phyloP scores from a whole-genome alignment of 1,284 basidiomycete genomes.

The Naganishia sp. region DNA sequence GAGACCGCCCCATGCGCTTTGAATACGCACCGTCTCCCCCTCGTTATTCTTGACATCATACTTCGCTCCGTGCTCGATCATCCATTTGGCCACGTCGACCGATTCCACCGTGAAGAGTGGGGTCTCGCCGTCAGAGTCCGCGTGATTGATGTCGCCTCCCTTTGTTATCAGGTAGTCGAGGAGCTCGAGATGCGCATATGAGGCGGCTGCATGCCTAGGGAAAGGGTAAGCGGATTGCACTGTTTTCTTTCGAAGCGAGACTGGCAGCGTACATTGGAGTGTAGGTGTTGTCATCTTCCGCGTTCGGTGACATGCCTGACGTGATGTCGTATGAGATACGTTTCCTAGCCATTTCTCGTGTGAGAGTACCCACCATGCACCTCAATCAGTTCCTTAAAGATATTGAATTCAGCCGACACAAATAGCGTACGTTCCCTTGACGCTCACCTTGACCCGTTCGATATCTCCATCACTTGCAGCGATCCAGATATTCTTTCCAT shows the following conservation, averaged over 20 bases:
- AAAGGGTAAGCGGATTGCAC: not conserved
- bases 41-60: conserved; percentile 66
- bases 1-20: not conserved
- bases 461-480: conserved; percentile 83
- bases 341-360: not conserved
- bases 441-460: conserved; percentile 53
- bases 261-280: conserved; percentile 70
- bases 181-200: conserved; percentile 76
- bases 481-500: conserved; percentile 79
- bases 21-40: conserved; percentile 68
- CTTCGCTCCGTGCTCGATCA: conserved; percentile 77
- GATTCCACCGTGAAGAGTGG: conserved; percentile 87
- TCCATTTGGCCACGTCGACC: conserved; percentile 71
- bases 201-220: conserved; percentile 85
- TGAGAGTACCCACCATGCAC: conserved; percentile 57
- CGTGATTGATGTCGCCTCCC: conserved; percentile 83
- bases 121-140: conserved; percentile 84
- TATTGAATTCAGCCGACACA: not conserved
- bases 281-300: conserved; percentile 74
- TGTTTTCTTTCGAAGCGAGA: not conserved
- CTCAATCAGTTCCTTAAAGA: conserved; percentile 62
- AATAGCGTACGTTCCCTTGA: not conserved
- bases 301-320: conserved; percentile 69
- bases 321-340: not conserved
- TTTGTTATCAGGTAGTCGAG: conserved; percentile 74